Evolutionary conservation across 208 protist species (phyloP).

Genomic region (Jaenimonas drosophilae): DNA sequence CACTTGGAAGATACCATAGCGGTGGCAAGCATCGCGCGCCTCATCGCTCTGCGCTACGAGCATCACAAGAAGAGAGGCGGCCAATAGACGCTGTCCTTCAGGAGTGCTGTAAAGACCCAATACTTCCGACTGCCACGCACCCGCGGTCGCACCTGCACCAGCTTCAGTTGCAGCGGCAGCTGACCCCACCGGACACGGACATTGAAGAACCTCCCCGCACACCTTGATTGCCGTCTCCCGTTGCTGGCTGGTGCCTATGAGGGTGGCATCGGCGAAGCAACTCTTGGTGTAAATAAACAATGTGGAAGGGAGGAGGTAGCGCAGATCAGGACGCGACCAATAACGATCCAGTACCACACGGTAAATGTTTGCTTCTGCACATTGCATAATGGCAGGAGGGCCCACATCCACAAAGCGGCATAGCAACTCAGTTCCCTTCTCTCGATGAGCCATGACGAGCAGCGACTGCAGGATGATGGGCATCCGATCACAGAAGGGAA

Average conservation of each 20-base stretch:
- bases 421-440: conserved; percentile 59
- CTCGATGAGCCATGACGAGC: conserved; percentile 60
- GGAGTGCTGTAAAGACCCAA: conserved; percentile 46
- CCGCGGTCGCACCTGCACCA: conserved; percentile 1
- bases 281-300: conserved; percentile 83
- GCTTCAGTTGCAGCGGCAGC: neutral
- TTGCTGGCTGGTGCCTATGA: conserved; percentile 45
- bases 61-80: conserved; percentile 47
- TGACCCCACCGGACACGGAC: conserved; percentile 30
- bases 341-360: conserved; percentile 60
- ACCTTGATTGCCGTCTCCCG: conserved; percentile 29
- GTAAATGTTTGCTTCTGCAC: conserved; percentile 73
- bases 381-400: conserved; percentile 53
- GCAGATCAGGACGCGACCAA: conserved; percentile 64
- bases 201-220: conserved; percentile 47
- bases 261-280: conserved; percentile 65
- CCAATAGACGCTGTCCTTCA: conserved; percentile 57
- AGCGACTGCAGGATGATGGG: conserved; percentile 74
- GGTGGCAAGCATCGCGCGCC: conserved; percentile 32
- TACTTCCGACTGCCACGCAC: conserved; percentile 59
- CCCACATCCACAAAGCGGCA: conserved; percentile 78
- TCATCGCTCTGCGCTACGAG: conserved; percentile 41
- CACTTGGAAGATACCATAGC: conserved; percentile 29
- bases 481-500: conserved; percentile 62
- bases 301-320: conserved; percentile 63